Base-by-base conservation (phyloP, 129 eudicot genomes). In the Erigeron canadensis region DNA sequence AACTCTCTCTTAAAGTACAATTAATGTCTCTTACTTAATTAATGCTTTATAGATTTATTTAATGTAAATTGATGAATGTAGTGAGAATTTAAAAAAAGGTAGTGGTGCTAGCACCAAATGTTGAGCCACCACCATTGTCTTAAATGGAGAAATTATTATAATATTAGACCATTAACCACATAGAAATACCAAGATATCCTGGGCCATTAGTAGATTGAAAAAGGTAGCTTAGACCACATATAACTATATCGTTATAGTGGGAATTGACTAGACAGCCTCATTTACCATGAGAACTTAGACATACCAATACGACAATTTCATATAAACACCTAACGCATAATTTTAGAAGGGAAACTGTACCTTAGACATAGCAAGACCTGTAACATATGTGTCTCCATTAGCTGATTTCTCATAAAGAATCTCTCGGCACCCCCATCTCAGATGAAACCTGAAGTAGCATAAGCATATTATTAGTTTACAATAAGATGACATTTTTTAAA, bases 381-480 rank as follows among this genome's bases (percentile, higher is more conserved):
- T 87, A 53, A 94, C 92, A 75, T 84, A 89, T 50, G 89, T 75
- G 39, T 82, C 79, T 37, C 96, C 98, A 79, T 86, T 83, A 53
- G 85, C 78, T 54, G 89, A 85, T 84, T 73, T 90, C 45, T 85
- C 90, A 68, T 89, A 84, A n/a, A 87, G 95, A 56, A 94, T 58
- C 82, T 94, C 91, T 64, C 98, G 82, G 81, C 98, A 94, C 61
- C 98, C 98, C 98, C 98, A 94, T 83, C 98, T 81, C 44, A 94
- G 81, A 82, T 94, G 98, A 80, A 94, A 89, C 87, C 98, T 93
- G 79, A n/a, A 56, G 62, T 15, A 67, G 72, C 74, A 77, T 51
- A 71, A 60, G 18, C 40, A 77, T 40, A 63, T 62, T 28, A 70
- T 70, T 51, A 77, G 50, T 54, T 28, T 50, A 34, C 45, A 69